Evolutionary conservation across 2,329 filamentous ascomycete genomes (phyloP), one percentile per base, ranked within the genome.

Genomic region (Verticillium nonalfalfae): DNA sequence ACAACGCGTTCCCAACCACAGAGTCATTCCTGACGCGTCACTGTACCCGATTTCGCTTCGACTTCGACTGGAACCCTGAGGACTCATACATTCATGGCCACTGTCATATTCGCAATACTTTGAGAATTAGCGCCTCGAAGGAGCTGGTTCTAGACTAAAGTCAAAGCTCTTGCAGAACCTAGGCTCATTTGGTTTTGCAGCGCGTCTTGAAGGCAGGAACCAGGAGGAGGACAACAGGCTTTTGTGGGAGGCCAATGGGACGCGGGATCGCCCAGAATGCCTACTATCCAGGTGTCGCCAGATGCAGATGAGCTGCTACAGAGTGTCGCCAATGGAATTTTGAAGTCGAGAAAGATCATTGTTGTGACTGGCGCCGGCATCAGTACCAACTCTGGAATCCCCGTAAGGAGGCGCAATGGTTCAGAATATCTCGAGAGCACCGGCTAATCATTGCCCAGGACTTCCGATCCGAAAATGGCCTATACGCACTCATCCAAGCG

Each of bases 311-410:
- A 81, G 64, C 76, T 79, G 59, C 78, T 91, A n/a, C 86, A 88
- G 67, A 76, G 83, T 36, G 85, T 91, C 65, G 88, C 89, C 68
- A 83, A 90, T 69, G 74, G 79, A 3, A 75, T 91, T 55, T 81
- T 82, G 65, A 87, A 86, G 70, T 83, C 88, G 11, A 84, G 82
- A 64, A 90, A 89, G 71, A 81, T 90, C n/a, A 81, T 91, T 9
- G 84, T 91, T 21, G 79, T 91, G 36, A 91, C 89, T 0, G 88
- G 89, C 58, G 88, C 88, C 57, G 88, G 88, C 59, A 91, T 91
- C 70, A 90, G 87, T 70, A 91, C 89, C 58, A 91, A 90, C 71
- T 90, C 87, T 64, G 89, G 89, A 60, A 91, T 91, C 70, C 88
- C 88, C 58, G 88, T 90, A 78, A 69, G 82, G 72, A 9, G 13